A percentile compares a stretch with the other conserved stretches of the same genome.
These are phyloP conservation scores for Gentiana macrophylla DNA, from an alignment of 257 asterid genomes.

Conservation along the genomic window DNA sequence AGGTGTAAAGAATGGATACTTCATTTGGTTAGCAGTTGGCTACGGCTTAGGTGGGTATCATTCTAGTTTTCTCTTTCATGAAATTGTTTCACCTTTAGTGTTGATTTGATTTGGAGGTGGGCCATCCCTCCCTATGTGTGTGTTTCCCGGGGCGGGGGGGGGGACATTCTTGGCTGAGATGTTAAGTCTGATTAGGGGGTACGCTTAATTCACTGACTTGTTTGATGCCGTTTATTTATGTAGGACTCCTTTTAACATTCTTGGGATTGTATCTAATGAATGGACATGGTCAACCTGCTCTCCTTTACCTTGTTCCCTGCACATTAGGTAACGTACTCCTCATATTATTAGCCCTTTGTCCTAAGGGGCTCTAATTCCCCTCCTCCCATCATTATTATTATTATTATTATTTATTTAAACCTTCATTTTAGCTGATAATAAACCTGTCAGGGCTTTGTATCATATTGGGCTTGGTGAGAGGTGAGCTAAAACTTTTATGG, in stretches of 20 bases:
- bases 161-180: too few species aligned
- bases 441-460: slow-evolving; percentile 50
- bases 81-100: too few species aligned
- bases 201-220: slow-evolving; percentile 1
- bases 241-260: slow-evolving; percentile 73
- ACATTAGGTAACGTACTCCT: slow-evolving; percentile 51
- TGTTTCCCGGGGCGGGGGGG: too few species aligned
- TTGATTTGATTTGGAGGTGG: too few species aligned
- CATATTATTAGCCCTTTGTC: not conserved
- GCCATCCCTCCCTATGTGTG: too few species aligned
- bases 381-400: not conserved
- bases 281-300: slow-evolving; percentile 95
- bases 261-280: slow-evolving; percentile 78
- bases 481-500: slow-evolving; percentile 79
- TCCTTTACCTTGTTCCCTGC: slow-evolving; percentile 90
- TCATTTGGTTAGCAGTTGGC: slow-evolving; percentile 73
- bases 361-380: too few species aligned
- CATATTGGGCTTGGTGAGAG: slow-evolving; percentile 56
- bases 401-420: slow-evolving; percentile 4
- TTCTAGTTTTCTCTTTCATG: not conserved
- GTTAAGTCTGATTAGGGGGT: too few species aligned
- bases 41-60: slow-evolving; percentile 71
- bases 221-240: slow-evolving; percentile 16
- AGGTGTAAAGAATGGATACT: slow-evolving; percentile 64
- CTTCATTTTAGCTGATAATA: not conserved